Conservation (phyloP, 1,284 basidiomycete genomes). For the Afroboletus lepidellus region DNA sequence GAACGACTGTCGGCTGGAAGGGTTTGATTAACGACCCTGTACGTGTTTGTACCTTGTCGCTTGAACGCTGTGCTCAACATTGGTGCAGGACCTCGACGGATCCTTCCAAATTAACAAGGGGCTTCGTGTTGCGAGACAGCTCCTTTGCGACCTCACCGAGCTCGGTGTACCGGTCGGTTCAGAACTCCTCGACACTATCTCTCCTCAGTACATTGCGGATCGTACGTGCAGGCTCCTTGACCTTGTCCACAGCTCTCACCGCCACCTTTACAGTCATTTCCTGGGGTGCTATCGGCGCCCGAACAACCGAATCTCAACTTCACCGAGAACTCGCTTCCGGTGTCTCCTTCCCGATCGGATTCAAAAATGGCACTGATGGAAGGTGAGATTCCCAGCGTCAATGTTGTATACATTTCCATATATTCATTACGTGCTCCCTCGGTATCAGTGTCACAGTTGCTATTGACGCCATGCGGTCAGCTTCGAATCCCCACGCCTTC, state of each 20-base stretch:
- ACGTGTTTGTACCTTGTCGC: background rate
- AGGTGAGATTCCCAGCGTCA: slow-evolving; percentile 47
- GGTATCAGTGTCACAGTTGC: slow-evolving; percentile 62
- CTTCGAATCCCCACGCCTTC: slow-evolving; percentile 93
- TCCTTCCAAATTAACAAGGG: slow-evolving; percentile 98
- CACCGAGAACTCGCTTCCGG: slow-evolving; percentile 92
- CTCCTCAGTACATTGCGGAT: slow-evolving; percentile 80
- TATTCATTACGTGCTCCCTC: slow-evolving; percentile 12
- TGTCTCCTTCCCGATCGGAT: slow-evolving; percentile 90
- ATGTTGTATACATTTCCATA: background rate
- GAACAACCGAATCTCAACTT: slow-evolving; percentile 93
- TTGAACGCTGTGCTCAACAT: background rate
- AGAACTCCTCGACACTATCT: slow-evolving; percentile 94
- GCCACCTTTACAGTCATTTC: slow-evolving; percentile 58
- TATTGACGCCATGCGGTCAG: slow-evolving; percentile 94
- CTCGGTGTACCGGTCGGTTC: slow-evolving; percentile 91
- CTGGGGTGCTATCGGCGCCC: slow-evolving; percentile 97
- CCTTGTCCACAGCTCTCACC: background rate
- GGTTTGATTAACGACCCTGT: slow-evolving; percentile 84
- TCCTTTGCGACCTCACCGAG: slow-evolving; percentile 88
- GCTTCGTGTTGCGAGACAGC: slow-evolving; percentile 80
- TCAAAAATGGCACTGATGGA: slow-evolving; percentile 99
- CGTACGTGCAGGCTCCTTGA: slow-evolving; percentile 38
- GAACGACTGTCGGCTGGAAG: slow-evolving; percentile 89
- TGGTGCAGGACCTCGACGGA: slow-evolving; percentile 72